phyloP scores from a whole-genome alignment of 73 alveolate species.

The Paramecium tetraurelia region DNA sequence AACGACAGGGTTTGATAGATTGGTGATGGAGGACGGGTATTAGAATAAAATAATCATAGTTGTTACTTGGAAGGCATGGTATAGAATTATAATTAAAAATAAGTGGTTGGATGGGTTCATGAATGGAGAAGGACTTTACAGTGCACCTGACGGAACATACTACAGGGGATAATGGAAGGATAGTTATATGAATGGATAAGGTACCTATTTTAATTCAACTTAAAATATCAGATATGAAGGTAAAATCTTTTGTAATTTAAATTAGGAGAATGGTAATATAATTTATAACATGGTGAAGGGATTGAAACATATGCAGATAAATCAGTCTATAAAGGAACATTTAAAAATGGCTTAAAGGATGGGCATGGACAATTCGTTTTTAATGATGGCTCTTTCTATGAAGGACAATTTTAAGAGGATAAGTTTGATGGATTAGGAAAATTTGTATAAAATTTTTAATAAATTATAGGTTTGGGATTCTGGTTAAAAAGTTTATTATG shows the following conservation, averaged over 20 bases:
- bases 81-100: not conserved
- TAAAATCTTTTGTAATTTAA: not conserved
- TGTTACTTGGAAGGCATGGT: constrained; percentile 5
- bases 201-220: not conserved
- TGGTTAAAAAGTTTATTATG: not conserved
- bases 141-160: not conserved
- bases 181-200: not conserved
- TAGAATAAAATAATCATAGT: constrained; percentile 14
- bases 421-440: not conserved
- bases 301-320: not conserved
- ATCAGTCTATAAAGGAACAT: not conserved
- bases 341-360: not conserved
- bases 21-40: not conserved
- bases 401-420: not conserved
- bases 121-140: constrained; percentile 11
- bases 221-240: not conserved
- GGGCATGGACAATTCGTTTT: not conserved
- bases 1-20: not conserved
- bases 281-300: not conserved
- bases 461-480: not conserved
- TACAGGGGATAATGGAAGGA: not conserved
- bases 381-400: not conserved
- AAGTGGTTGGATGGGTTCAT: not conserved
- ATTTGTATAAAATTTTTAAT: not conserved
- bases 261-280: not conserved